Percentiles rank a stretch among this genome's conserved stretches.
phyloP scores from a whole-genome alignment of 2,329 filamentous ascomycete species.

The Phyllosticta citrichinensis region DNA sequence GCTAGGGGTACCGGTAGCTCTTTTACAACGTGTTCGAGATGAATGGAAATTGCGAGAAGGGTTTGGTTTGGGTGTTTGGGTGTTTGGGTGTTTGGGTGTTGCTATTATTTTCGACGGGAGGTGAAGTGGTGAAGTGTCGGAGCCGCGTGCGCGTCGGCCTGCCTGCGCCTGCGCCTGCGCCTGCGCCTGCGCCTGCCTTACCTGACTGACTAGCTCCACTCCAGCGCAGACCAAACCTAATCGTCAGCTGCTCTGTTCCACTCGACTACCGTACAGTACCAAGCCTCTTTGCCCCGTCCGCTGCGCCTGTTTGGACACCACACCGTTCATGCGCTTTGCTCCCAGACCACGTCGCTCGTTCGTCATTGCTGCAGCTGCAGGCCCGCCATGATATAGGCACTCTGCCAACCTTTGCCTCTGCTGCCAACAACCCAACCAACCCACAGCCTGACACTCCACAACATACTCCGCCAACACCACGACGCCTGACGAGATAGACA shows the following conservation, averaged over 20 bases:
- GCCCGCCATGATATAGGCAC: neutral
- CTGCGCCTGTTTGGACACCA: neutral
- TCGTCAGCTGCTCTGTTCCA: neutral
- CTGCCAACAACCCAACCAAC: neutral
- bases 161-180: neutral
- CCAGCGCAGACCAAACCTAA: neutral
- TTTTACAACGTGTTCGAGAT: neutral
- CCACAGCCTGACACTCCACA: conserved; percentile 6
- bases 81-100: neutral
- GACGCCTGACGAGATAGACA: neutral
- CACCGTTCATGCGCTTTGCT: neutral
- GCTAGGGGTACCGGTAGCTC: neutral
- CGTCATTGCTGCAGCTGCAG: neutral
- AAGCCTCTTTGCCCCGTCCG: neutral
- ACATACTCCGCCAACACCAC: neutral
- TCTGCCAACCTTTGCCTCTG: neutral
- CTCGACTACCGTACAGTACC: neutral
- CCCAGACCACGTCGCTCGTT: neutral
- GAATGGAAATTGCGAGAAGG: neutral
- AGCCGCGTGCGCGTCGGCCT: neutral
- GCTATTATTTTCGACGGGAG: neutral
- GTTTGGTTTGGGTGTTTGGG: no score
- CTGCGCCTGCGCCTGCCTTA: neutral
- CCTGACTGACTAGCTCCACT: neutral
- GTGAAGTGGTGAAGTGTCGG: neutral